phyloP scores from a whole-genome alignment of 176 grass and related monocot species.

The Ampelocalamus luodianensis region DNA sequence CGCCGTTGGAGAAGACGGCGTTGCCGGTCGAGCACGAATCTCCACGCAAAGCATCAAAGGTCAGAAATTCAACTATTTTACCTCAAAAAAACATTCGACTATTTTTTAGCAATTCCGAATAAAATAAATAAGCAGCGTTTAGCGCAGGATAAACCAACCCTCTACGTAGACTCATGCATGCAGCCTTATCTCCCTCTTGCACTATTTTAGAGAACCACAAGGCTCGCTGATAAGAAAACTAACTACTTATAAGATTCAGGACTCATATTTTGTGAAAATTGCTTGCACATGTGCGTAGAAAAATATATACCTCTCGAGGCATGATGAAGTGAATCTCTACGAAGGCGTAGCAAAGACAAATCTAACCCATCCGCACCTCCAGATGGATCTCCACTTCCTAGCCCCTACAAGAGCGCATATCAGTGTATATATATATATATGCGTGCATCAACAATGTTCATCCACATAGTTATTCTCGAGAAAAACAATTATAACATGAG shows the following conservation, averaged over 20 bases:
- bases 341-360: not conserved
- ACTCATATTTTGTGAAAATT: not conserved
- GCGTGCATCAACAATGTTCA: not conserved
- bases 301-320: not conserved
- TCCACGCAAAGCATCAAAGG: no score
- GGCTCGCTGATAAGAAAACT: not conserved
- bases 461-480: not conserved
- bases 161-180: no score
- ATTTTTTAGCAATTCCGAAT: no score
- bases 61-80: no score
- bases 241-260: no score
- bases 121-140: no score
- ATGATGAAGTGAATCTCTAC: not conserved
- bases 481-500: no score
- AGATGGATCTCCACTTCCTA: not conserved
- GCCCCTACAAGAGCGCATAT: not conserved
- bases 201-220: not conserved
- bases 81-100: no score
- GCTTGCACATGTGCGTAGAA: not conserved
- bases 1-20: no score
- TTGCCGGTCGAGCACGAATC: no score
- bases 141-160: no score
- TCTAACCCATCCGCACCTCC: not conserved
- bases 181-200: no score
- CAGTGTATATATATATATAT: not conserved